Evolutionary conservation across 257 asterid species (phyloP).

Genomic region (Fraxinus excelsior): DNA sequence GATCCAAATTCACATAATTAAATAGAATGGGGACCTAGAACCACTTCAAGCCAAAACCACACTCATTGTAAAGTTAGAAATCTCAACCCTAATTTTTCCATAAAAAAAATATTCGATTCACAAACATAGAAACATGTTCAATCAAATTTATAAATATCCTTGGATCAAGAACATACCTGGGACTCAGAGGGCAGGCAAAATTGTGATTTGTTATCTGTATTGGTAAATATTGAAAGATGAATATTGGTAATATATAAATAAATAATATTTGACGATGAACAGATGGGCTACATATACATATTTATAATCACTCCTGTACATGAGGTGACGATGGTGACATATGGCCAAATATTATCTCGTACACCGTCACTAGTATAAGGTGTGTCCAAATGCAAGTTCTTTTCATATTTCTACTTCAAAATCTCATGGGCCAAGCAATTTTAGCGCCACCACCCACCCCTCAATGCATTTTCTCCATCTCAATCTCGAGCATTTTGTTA

Average conservation of each 20-base stretch:
- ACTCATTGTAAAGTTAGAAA: no score
- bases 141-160: slow-evolving; percentile 12
- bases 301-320: slow-evolving; percentile 33
- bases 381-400: slow-evolving; percentile 57
- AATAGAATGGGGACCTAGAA: no score
- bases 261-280: background rate
- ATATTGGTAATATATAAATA: background rate
- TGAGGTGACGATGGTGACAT: slow-evolving; percentile 45
- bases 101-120: no score
- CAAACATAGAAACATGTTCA: no score
- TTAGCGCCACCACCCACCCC: no score
- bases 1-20: no score
- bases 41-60: no score
- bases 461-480: background rate
- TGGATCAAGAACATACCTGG: slow-evolving; percentile 19
- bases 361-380: slow-evolving; percentile 41
- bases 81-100: no score
- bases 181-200: background rate
- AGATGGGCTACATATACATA: slow-evolving; percentile 40
- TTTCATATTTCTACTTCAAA: slow-evolving; percentile 49
- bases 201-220: background rate
- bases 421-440: slow-evolving; percentile 47
- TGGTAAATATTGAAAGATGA: background rate
- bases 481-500: background rate
- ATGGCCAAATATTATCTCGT: slow-evolving; percentile 41